These are phyloP conservation scores for Eucalyptus grandis DNA, from an alignment of 345 rosid genomes.

Conservation along the genomic window DNA sequence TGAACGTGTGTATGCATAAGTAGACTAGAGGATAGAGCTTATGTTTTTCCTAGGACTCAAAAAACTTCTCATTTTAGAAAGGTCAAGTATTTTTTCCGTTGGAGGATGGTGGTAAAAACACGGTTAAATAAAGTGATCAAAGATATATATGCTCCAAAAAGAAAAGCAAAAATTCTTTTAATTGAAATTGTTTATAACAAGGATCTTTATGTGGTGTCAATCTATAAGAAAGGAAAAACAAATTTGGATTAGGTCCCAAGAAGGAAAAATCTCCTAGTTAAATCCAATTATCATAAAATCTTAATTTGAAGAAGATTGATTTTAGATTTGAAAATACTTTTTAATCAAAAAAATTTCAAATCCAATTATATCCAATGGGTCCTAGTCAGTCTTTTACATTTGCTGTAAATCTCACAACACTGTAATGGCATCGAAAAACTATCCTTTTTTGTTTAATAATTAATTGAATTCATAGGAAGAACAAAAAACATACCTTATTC, in stretches of 20 bases:
- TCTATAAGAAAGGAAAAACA: not conserved
- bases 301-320: not conserved
- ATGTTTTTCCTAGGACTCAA: not conserved
- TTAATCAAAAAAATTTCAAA: fast-evolving
- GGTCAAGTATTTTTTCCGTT: not conserved
- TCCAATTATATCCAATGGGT: not conserved
- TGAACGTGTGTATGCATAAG: not conserved
- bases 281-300: not conserved
- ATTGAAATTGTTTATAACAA: not conserved
- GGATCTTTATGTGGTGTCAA: not conserved
- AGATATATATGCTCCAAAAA: not conserved
- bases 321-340: not conserved
- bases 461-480: not conserved
- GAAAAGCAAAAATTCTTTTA: not conserved
- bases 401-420: not conserved
- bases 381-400: not conserved
- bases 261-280: not conserved
- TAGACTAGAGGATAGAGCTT: not conserved
- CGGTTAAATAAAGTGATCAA: not conserved
- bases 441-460: not conserved
- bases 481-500: not conserved
- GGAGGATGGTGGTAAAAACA: not conserved
- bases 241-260: not conserved
- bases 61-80: not conserved
- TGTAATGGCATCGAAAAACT: not conserved